Conservation (phyloP, 176 grass and related monocot species). For the Oropetium thomaeum region DNA sequence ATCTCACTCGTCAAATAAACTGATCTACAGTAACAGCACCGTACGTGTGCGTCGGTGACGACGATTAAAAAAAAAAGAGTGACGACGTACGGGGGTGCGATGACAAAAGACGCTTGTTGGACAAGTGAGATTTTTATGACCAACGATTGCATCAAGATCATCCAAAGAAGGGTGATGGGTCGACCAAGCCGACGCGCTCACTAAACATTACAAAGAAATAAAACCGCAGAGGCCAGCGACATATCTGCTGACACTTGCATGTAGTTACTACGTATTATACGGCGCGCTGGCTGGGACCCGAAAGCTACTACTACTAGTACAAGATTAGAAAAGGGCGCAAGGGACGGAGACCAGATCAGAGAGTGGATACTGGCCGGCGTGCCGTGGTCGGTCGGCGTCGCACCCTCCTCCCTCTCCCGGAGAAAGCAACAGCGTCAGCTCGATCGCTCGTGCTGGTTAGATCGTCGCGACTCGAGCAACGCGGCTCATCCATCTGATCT, state of each 20-base stretch:
- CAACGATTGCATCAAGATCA: neutral
- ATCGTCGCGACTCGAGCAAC: too few relatives aligned
- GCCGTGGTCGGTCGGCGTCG: neutral
- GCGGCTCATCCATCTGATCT: too few relatives aligned
- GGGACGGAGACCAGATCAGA: neutral
- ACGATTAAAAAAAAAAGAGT: too few relatives aligned
- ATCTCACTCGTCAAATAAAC: neutral
- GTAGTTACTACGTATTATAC: too few relatives aligned
- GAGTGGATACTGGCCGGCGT: neutral
- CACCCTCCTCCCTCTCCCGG: too few relatives aligned
- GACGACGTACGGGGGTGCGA: too few relatives aligned
- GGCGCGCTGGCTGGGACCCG: too few relatives aligned
- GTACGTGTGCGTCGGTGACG: too few relatives aligned
- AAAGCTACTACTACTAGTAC: too few relatives aligned
- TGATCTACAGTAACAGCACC: neutral
- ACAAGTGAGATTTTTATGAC: neutral
- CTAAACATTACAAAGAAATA: neutral
- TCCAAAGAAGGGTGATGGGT: slow-evolving; percentile 6
- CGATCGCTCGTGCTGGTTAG: too few relatives aligned
- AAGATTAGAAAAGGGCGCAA: too few relatives aligned
- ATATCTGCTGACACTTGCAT: slow-evolving; percentile 1
- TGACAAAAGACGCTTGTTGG: neutral
- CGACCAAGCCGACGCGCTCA: neutral
- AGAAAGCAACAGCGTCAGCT: too few relatives aligned
- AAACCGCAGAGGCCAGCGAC: neutral